Conservation (phyloP, 2,329 filamentous ascomycete species). For the Grosmannia penicillata region DNA sequence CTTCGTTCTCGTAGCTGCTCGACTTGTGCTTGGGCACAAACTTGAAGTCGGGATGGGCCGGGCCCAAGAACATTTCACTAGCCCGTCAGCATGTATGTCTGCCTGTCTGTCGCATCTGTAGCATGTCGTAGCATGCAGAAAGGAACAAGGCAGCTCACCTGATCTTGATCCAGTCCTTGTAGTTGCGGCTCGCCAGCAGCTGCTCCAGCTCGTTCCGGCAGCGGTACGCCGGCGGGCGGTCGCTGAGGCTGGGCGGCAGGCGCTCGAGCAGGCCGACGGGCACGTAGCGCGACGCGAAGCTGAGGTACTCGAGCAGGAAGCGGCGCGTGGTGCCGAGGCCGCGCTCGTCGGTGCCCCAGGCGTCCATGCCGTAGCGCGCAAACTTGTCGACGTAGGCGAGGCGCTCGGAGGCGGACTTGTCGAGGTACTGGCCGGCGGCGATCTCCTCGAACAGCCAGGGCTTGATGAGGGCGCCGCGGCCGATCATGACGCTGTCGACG, state of each 20-base stretch:
- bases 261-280: constrained; percentile 79
- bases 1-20: constrained; percentile 74
- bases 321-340: constrained; percentile 81
- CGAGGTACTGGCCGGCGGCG: constrained; percentile 76
- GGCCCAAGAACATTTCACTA: constrained; percentile 95
- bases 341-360: constrained; percentile 91
- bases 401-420: constrained; percentile 83
- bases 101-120: no score
- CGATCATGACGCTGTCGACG: constrained; percentile 94
- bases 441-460: constrained; percentile 99
- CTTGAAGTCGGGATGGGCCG: constrained; percentile 75
- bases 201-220: constrained; percentile 88
- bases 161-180: constrained; percentile 97
- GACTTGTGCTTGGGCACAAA: constrained; percentile 98
- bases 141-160: constrained; percentile 35
- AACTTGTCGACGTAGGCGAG: constrained; percentile 80
- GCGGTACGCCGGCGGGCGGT: constrained; percentile 70
- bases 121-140: background rate
- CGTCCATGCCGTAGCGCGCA: constrained; percentile 75
- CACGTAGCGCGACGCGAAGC: constrained; percentile 84
- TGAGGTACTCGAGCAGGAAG: constrained; percentile 91
- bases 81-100: constrained; percentile 1
- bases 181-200: constrained; percentile 78
- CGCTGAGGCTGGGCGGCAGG: constrained; percentile 76
- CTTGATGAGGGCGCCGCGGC: constrained; percentile 90